Evolutionary conservation across 1,284 basidiomycete species (phyloP).

Genomic region (Ceratobasidium sp.): DNA sequence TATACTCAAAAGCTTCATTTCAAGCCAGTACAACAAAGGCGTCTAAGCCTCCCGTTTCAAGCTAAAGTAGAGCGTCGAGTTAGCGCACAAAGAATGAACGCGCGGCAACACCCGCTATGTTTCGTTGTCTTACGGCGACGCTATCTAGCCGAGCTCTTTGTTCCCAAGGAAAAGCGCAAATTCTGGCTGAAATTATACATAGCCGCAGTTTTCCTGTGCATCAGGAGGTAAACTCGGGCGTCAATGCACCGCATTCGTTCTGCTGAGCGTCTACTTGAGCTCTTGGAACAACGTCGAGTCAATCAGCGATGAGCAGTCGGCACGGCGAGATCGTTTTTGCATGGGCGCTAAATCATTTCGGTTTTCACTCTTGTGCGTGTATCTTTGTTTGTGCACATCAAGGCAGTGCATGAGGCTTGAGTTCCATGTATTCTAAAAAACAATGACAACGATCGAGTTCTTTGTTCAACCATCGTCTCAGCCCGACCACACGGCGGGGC

Average conservation of each 20-base stretch:
- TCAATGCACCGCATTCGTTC: constrained; percentile 2
- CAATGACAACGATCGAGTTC: too few species aligned
- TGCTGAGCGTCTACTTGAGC: not conserved
- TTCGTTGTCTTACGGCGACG: not conserved
- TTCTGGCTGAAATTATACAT: not conserved
- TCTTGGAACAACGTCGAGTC: constrained; percentile 15
- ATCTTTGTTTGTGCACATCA: constrained; percentile 8
- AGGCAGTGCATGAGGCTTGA: constrained; percentile 9
- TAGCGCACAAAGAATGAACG: not conserved
- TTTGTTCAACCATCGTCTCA: constrained; percentile 15
- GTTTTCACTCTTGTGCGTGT: not conserved
- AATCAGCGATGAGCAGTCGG: constrained; percentile 4
- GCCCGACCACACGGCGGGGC: constrained; percentile 39
- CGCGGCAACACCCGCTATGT: not conserved
- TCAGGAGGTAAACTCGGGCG: not conserved
- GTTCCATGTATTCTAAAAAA: not conserved
- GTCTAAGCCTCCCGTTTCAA: not conserved
- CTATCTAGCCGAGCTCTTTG: constrained; percentile 13
- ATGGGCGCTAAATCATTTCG: constrained; percentile 26
- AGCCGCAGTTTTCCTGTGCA: not conserved
- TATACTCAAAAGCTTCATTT: not conserved
- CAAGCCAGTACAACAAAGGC: not conserved
- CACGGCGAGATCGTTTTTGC: not conserved
- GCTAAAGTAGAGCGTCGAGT: not conserved
- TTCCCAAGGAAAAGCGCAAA: constrained; percentile 9